A percentile compares a stretch with the other conserved stretches of the same genome.
phyloP scores from a whole-genome alignment of 192 early-diverging fungal genomes.

The Entomortierella parvispora region DNA sequence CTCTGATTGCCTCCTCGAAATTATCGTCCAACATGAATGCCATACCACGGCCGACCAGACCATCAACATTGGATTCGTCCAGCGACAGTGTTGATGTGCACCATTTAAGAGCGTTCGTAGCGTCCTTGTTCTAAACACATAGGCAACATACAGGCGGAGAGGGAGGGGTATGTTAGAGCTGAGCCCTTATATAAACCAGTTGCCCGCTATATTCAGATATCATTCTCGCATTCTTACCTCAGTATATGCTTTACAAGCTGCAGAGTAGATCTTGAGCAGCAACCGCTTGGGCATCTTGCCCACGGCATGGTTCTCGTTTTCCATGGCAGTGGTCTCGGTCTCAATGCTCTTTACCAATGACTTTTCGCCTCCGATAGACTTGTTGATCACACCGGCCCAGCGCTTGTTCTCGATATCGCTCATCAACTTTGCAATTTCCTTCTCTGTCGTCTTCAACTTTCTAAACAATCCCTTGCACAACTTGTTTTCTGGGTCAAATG shows the following conservation, averaged over 20 bases:
- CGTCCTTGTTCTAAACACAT: slow-evolving; percentile 57
- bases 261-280: slow-evolving; percentile 56
- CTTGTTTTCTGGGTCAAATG: slow-evolving; percentile 93
- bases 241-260: slow-evolving; percentile 70
- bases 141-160: slow-evolving; percentile 1
- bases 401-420: slow-evolving; percentile 62
- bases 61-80: slow-evolving; percentile 77
- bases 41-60: slow-evolving; percentile 78
- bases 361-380: slow-evolving; percentile 61
- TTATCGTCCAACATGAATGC: slow-evolving; percentile 73
- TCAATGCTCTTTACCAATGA: slow-evolving; percentile 26
- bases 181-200: no score
- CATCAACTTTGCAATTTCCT: slow-evolving; percentile 71
- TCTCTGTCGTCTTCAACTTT: slow-evolving; percentile 78
- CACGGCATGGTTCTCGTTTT: slow-evolving; percentile 41
- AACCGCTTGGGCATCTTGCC: slow-evolving; percentile 53
- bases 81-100: slow-evolving; percentile 77
- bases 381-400: slow-evolving; percentile 67
- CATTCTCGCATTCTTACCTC: slow-evolving; percentile 48
- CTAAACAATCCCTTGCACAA: slow-evolving; percentile 82
- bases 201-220: no score
- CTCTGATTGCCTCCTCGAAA: slow-evolving; percentile 81
- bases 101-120: slow-evolving; percentile 65
- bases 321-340: slow-evolving; percentile 47
- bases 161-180: neutral